Base-by-base conservation (phyloP, 2,329 filamentous ascomycete genomes). In the Penicillium hesseltinei region DNA sequence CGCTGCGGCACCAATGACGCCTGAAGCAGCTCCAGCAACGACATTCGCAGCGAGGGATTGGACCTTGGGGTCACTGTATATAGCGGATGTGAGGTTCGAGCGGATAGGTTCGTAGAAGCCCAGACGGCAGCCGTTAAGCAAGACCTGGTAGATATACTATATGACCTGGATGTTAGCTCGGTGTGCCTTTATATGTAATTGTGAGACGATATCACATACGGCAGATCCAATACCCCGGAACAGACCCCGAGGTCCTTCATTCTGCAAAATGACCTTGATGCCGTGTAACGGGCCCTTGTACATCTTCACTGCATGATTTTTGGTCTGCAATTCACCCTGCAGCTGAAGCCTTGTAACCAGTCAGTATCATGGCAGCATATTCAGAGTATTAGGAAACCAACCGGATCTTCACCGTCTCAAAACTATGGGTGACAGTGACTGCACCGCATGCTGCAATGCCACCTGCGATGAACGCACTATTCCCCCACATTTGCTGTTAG, bases 351-450 rank as follows among this genome's bases (percentile, higher is more conserved):
- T 92, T 73, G 58, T 38, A 19, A 17, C 27, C n/a, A 23, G 25
- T 60, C 40, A 61, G 59, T 35, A 23, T 46, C 15, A 35, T 43
- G n/a, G 36, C 23, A 40, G 21, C 19, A 25, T 7, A 29, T 17
- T 27, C 25, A 10, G 27, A 38, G 27, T 42, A 19, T 29, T 8
- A n/a, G 19, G 19, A 11, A 38, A 33, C 82, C 72, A 81, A 92
- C 89, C 92, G 90, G 73, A 97, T 97, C 84, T 99, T 99, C 74
- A 99, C 92, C 13, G 93, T 97, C 79, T 99, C 94, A 79, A 97
- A 97, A 56, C 92, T 92, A 77, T 99, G 94, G 50, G 94, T 97
- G 64, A 95, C 92, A 40, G 93, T 97, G 57, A 99, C 94, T 64
- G 94, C 94, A 72, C 94, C 94, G 78, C 93, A 97, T 64, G 94